A percentile compares a stretch with the other conserved stretches of the same genome.
Evolutionary conservation across 2,329 filamentous ascomycete species (phyloP).

Genomic region (Fusarium papillatum): DNA sequence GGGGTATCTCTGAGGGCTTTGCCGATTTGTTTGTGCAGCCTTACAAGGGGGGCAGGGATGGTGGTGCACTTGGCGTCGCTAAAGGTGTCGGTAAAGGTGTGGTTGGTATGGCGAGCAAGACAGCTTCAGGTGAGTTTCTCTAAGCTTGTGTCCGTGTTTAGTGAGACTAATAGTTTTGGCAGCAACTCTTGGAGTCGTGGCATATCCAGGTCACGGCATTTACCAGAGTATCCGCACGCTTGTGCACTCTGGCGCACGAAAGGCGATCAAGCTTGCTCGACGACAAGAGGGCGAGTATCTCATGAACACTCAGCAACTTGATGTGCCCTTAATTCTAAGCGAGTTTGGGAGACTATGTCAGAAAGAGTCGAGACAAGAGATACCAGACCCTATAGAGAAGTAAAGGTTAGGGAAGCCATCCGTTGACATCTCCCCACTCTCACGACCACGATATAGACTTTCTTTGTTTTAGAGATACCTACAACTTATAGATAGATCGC

Average conservation of each 20-base stretch:
- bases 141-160: neutral
- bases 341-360: constrained; percentile 19
- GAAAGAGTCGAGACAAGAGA: constrained; percentile 7
- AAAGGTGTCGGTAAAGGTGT: constrained; percentile 24
- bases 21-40: constrained; percentile 25
- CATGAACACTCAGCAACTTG: neutral
- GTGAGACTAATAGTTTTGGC: neutral
- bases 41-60: constrained; percentile 23
- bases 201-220: constrained; percentile 32
- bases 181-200: constrained; percentile 30
- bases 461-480: constrained; percentile 5
- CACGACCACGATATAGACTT: constrained; percentile 5
- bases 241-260: constrained; percentile 16
- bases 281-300: constrained; percentile 22
- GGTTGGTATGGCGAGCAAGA: constrained; percentile 28
- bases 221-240: constrained; percentile 31
- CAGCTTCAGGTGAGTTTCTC: constrained; percentile 22
- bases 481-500: neutral
- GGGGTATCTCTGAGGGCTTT: constrained; percentile 22
- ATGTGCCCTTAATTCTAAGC: constrained; percentile 14
- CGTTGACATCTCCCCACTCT: constrained; percentile 1
- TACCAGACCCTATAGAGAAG: neutral
- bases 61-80: constrained; percentile 16
- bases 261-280: constrained; percentile 22
- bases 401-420: neutral